Conservation (phyloP, 495 filamentous ascomycete genomes). For the Hypomontagnella submonticulosa region DNA sequence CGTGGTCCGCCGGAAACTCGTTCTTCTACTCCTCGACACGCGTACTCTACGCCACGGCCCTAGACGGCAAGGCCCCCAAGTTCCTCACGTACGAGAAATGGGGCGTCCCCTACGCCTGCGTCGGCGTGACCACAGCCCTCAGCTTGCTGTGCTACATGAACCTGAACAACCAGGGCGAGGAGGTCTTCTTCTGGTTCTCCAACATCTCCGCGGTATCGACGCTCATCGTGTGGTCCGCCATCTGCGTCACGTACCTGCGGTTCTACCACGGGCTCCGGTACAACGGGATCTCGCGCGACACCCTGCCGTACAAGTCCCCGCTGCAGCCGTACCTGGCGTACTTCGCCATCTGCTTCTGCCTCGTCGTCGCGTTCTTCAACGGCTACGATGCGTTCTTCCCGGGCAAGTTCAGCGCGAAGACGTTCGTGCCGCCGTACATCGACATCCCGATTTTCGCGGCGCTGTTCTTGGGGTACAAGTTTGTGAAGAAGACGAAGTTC, state of each 20-base stretch:
- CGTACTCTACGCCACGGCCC: conserved; percentile 69
- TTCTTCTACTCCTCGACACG: conserved; percentile 77
- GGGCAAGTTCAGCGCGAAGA: conserved; percentile 56
- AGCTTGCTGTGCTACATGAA: conserved; percentile 67
- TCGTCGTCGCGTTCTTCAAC: conserved; percentile 64
- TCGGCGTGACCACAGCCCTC: conserved; percentile 62
- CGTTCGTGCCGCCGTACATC: conserved; percentile 69
- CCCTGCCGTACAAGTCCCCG: conserved; percentile 67
- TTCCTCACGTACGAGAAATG: conserved; percentile 63
- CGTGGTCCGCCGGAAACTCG: conserved; percentile 74
- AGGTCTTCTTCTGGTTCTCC: conserved; percentile 69
- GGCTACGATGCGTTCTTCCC: conserved; percentile 64
- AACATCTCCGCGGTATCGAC: conserved; percentile 67
- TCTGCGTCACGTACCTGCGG: conserved; percentile 64
- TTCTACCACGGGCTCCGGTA: conserved; percentile 68
- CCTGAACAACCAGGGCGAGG: conserved; percentile 56
- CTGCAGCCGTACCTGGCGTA: conserved; percentile 72
- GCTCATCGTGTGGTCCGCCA: conserved; percentile 70
- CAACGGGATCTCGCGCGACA: conserved; percentile 64
- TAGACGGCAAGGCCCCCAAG: conserved; percentile 66
- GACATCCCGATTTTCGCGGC: conserved; percentile 67
- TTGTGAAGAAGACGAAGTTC: conserved; percentile 58
- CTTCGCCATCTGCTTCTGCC: conserved; percentile 67
- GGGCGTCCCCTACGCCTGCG: conserved; percentile 68
- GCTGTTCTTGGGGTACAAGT: conserved; percentile 67